Evolutionary conservation across 2,329 filamentous ascomycete genomes (phyloP).

Genomic region (Alternaria postmessia): DNA sequence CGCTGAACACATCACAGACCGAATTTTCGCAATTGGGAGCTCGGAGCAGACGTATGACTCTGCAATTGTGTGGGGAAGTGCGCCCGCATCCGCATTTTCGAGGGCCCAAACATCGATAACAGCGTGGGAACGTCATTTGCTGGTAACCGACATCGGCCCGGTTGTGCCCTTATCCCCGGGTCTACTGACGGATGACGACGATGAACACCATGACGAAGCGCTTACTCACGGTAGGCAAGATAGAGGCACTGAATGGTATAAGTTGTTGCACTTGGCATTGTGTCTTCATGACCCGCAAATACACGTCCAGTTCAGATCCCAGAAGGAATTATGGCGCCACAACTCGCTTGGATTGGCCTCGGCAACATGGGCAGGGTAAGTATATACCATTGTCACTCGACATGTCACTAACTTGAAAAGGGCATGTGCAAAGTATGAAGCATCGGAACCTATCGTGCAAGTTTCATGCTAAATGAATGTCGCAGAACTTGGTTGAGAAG

Average conservation of each 20-base stretch:
- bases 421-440: conserved; percentile 71
- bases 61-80: conserved; percentile 11
- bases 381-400: conserved; percentile 17
- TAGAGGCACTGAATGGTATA: not conserved
- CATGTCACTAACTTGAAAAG: conserved; percentile 52
- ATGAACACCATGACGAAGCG: conserved; percentile 9
- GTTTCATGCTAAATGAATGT: not conserved
- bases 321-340: conserved; percentile 52
- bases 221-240: not conserved
- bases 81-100: conserved; percentile 11
- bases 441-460: no score
- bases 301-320: not conserved
- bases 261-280: not conserved
- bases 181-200: conserved; percentile 1
- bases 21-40: conserved; percentile 1
- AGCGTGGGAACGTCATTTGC: conserved; percentile 24
- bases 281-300: not conserved
- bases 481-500: conserved; percentile 80
- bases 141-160: conserved; percentile 26
- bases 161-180: conserved; percentile 7
- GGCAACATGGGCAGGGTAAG: conserved; percentile 86
- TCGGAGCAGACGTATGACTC: conserved; percentile 15
- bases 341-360: conserved; percentile 80
- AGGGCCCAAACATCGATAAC: conserved; percentile 9
- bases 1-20: conserved; percentile 15